Conservation (phyloP, 192 early-diverging fungal genomes). For the Linnemannia elongata region DNA sequence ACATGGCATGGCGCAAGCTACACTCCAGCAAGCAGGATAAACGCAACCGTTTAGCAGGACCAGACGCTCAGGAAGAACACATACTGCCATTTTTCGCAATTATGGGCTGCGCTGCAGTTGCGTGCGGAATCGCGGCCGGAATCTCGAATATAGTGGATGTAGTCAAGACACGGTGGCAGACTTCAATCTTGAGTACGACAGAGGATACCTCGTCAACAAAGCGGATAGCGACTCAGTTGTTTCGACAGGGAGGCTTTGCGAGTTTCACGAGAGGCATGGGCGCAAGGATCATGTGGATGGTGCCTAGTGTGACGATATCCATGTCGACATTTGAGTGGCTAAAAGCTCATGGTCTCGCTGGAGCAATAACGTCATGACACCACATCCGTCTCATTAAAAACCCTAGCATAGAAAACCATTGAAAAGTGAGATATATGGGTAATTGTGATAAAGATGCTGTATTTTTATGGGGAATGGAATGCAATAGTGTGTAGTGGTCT, state of each 20-base stretch:
- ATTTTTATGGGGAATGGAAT: not conserved
- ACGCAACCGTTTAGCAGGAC: slow-evolving; percentile 46
- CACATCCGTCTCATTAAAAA: not conserved
- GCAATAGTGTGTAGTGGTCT: slow-evolving; percentile 4
- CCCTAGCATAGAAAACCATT: not conserved
- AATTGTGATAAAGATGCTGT: not conserved
- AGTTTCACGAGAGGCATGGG: slow-evolving; percentile 77
- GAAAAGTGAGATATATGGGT: not conserved
- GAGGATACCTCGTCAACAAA: slow-evolving; percentile 43
- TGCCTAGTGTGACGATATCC: slow-evolving; percentile 76
- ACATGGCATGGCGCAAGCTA: slow-evolving; percentile 29
- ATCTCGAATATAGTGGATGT: slow-evolving; percentile 81
- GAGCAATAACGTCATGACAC: not conserved
- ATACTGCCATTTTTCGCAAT: slow-evolving; percentile 69
- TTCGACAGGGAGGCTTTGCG: slow-evolving; percentile 64
- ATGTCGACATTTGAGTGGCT: slow-evolving; percentile 83
- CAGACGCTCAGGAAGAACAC: not conserved
- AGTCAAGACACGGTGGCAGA: slow-evolving; percentile 87
- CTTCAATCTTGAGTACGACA: slow-evolving; percentile 51
- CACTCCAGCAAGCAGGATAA: not conserved
- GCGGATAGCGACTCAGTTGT: slow-evolving; percentile 61
- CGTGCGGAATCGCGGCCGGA: slow-evolving; percentile 69
- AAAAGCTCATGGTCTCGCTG: slow-evolving; percentile 57
- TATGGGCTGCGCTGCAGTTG: slow-evolving; percentile 69
- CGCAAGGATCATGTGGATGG: slow-evolving; percentile 78